Evolutionary conservation across 176 grass and related monocot genomes (phyloP), one percentile per base, ranked within the genome.

Genomic region (Aegilops umbellulata): DNA sequence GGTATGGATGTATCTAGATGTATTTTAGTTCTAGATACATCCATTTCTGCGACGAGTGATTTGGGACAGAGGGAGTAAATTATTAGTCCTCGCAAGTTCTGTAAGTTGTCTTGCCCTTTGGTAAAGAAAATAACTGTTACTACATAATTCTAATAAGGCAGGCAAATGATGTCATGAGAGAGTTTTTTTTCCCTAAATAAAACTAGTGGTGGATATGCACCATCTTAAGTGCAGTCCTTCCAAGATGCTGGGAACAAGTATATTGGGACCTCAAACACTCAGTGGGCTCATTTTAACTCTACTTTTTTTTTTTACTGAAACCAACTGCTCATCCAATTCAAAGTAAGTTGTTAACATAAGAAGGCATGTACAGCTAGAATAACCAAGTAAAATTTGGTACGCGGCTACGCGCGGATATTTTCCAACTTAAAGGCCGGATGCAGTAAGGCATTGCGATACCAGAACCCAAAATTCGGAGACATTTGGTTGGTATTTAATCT

Each of bases 291-390:
- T 35, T 35, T 47, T 49, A 73, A 74, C 29, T 65, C 30, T 46
- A 58, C 53, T 7, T 79, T 35, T 79, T 35, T 79, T 79, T 27
- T 49, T 30, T 66, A 63, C 24, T 74, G 49, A 67, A 89, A 87
- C n/a, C 3, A 60, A 11, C 66, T 80, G 80, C 35, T 46, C 57
- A 79, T 29, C 27, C 35, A 83, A 83, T 79, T 74, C 1, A 34
- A 80, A 36, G 11, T 83, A 10, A 4, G 58, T 58, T 76, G 34
- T 51, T 80, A 75, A 84, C 71, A 61, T 31, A 60, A 34, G 58
- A 77, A 68, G 39, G 64, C 57, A 69, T 44, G 65, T 25, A 38
- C 34, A 61, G 12, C 10, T 49, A 79, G 20, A 22, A 72, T 79
- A 30, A 79, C 24, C 5, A 4, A 78, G 65, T 38, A 89, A 31